phyloP scores from a whole-genome alignment of 2,329 filamentous ascomycete species.

The Chaetomiaceae sp. region DNA sequence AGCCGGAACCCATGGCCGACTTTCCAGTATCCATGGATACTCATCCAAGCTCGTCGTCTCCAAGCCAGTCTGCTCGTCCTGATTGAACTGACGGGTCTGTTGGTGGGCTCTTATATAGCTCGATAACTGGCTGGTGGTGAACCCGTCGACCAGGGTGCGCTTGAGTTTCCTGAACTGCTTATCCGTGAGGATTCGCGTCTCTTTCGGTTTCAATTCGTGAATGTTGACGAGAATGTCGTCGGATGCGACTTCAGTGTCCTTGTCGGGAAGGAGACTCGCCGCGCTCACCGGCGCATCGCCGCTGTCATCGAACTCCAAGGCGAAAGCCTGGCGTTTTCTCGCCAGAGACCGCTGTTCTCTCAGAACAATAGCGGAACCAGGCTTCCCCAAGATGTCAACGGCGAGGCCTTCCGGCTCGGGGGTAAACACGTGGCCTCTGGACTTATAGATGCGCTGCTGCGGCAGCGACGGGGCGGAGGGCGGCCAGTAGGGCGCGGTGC shows the following conservation, averaged over 20 bases:
- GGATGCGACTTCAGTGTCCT: slow-evolving; percentile 23
- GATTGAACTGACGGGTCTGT: neutral
- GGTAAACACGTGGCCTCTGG: slow-evolving; percentile 14
- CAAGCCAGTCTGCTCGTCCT: slow-evolving; percentile 5
- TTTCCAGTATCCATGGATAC: slow-evolving; percentile 36
- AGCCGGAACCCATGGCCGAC: slow-evolving; percentile 39
- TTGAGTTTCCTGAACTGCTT: slow-evolving; percentile 39
- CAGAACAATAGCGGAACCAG: slow-evolving; percentile 44
- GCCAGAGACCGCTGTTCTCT: slow-evolving; percentile 28
- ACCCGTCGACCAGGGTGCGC: slow-evolving; percentile 36
- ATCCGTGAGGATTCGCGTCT: slow-evolving; percentile 32
- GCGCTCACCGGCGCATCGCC: slow-evolving; percentile 27
- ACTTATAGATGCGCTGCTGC: slow-evolving; percentile 8
- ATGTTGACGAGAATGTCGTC: slow-evolving; percentile 41
- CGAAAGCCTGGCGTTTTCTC: slow-evolving; percentile 3
- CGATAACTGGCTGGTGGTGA: slow-evolving; percentile 40
- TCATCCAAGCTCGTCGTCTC: slow-evolving; percentile 1
- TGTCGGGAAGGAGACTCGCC: slow-evolving; percentile 27
- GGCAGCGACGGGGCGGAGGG: neutral
- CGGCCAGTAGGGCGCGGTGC: neutral
- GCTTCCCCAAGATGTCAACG: slow-evolving; percentile 33
- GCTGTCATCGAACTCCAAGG: slow-evolving; percentile 16
- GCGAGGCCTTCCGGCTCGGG: slow-evolving; percentile 22
- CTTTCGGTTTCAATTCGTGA: slow-evolving; percentile 41
- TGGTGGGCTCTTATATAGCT: slow-evolving; percentile 33